phyloP scores from a whole-genome alignment of 1,284 basidiomycete species.

The Heterobasidion parviporum region DNA sequence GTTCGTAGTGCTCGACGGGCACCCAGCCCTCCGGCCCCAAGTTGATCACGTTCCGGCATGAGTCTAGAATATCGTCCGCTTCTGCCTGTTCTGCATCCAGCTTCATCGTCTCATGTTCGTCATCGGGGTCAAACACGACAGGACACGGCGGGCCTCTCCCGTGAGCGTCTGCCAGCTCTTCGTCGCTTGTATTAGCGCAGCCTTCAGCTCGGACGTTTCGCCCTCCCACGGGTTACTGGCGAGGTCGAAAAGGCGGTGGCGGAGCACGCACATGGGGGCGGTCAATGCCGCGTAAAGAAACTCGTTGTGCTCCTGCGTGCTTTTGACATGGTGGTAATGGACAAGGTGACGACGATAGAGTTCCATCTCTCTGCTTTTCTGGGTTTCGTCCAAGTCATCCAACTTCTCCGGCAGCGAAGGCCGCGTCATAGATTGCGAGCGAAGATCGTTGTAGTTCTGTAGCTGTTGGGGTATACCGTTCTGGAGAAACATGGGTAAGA shows the following conservation, averaged over 20 bases:
- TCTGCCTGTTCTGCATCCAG: conserved; percentile 19
- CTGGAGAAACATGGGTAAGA: conserved; percentile 39
- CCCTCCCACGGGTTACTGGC: conserved; percentile 37
- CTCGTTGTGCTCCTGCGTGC: conserved; percentile 32
- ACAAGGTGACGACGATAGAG: conserved; percentile 33
- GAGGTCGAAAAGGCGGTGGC: conserved; percentile 29
- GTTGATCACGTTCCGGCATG: conserved; percentile 19
- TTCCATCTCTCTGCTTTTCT: conserved; percentile 20
- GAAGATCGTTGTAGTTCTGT: conserved; percentile 35
- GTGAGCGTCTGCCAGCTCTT: conserved; percentile 29
- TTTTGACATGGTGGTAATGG: conserved; percentile 36
- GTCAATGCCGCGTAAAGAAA: conserved; percentile 26
- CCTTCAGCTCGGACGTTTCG: conserved; percentile 34
- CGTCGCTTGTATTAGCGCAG: conserved; percentile 29
- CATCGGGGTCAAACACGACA: conserved; percentile 32
- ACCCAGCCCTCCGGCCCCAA: conserved; percentile 34
- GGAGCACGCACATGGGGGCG: conserved; percentile 24
- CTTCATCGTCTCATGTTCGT: conserved; percentile 30
- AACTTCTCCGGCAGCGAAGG: conserved; percentile 32
- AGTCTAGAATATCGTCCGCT: conserved; percentile 24
- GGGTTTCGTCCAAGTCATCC: conserved; percentile 21
- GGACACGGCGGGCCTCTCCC: conserved; percentile 32
- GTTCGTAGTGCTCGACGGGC: conserved; percentile 27
- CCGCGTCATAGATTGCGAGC: conserved; percentile 26
- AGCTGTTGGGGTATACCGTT: conserved; percentile 32